phyloP scores from a whole-genome alignment of 2,329 filamentous ascomycete species.

The Tolypocladium cylindrosporum region DNA sequence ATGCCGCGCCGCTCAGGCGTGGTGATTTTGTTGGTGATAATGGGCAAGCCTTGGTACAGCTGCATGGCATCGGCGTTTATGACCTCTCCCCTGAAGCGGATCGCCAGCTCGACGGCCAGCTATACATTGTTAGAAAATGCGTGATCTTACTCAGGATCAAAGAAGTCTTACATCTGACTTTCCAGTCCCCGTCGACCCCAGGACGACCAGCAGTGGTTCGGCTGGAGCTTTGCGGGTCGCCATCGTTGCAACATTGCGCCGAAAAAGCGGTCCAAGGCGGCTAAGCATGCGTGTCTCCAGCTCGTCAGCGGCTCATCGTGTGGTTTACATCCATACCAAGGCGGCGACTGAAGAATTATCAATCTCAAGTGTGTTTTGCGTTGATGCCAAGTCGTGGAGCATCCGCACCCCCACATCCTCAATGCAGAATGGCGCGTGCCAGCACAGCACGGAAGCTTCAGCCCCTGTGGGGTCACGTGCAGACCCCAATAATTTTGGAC shows the following conservation, averaged over 20 bases:
- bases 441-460: neutral
- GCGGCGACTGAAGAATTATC: neutral
- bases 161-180: slow-evolving; percentile 66
- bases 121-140: slow-evolving; percentile 24
- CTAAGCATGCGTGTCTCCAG: slow-evolving; percentile 14
- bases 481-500: slow-evolving; percentile 21
- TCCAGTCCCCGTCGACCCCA: slow-evolving; percentile 87
- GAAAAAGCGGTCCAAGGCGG: slow-evolving; percentile 11
- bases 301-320: neutral
- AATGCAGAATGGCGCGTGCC: neutral
- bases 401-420: slow-evolving; percentile 3
- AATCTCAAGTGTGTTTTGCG: neutral
- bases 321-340: neutral
- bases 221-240: slow-evolving; percentile 25
- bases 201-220: slow-evolving; percentile 64
- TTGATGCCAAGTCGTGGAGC: neutral
- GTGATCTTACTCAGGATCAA: neutral
- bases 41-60: slow-evolving; percentile 81
- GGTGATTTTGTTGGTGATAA: slow-evolving; percentile 92
- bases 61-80: slow-evolving; percentile 99
- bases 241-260: slow-evolving; percentile 31
- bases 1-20: slow-evolving; percentile 64
- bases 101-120: slow-evolving; percentile 84
- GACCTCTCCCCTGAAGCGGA: slow-evolving; percentile 77
- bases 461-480: slow-evolving; percentile 19